Evolutionary conservation across 345 rosid species (phyloP), one percentile per base, ranked within the genome.

Genomic region (Salix purpurea): DNA sequence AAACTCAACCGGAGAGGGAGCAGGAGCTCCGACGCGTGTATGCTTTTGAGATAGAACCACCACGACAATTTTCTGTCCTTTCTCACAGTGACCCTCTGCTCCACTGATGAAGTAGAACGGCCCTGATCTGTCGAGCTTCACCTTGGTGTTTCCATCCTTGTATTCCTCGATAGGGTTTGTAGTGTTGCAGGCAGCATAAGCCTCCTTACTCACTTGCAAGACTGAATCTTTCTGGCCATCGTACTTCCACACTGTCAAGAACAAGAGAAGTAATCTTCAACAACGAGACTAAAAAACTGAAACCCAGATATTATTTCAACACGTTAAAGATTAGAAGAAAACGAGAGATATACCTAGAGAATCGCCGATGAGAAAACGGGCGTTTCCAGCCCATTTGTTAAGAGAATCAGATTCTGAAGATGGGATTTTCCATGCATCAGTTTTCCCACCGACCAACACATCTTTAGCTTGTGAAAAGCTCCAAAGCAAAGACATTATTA

Each of bases 21-120:
- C 92, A 0, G 92, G 98, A 76, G 98, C 86, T 5, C 62, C 88
- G 6, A 23, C 40, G 56, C 71, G 73, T 65, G 81, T 82, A 14
- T 78, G 74, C 79, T 80, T 86, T 14, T 72, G 76, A 34, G 91
- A 74, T 75, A 93, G 6, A 50, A 93, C 98, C 7, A 91, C 91
- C 5, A 93, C 86, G 12, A 84, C 67, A 73, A 95, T 34, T 88
- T 90, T 93, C 89, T 93, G 93, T 0, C 96, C 94, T 78, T 93
- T 87, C 78, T 86, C 87, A 37, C 99, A 93, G 78, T 86, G 89
- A 4, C 89, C 97, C 79, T 85, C 75, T 0, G 81, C 91, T 67
- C 96, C 98, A 76, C 98, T 91, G 75, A 95, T 86, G 87, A 91
- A 93, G 79, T 88, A 95, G 79, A 82, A 88, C 0, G 98, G 83